These are phyloP conservation scores for Aphanocladium album DNA, from an alignment of 2,329 filamentous ascomycete species.

Conservation along the genomic window DNA sequence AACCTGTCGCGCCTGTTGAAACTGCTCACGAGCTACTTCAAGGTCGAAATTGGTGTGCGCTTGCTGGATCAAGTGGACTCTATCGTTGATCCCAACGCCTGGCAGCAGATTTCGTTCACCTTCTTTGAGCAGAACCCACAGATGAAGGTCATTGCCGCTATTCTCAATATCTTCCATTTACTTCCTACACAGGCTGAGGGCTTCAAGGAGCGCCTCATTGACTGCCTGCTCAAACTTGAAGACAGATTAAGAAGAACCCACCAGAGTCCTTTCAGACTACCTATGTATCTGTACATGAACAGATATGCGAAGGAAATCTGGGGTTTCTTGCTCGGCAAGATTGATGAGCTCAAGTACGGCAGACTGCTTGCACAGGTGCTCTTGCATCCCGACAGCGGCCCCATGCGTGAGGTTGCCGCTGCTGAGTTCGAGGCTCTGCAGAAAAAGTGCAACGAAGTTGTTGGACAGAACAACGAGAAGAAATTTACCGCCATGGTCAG, in stretches of 20 bases:
- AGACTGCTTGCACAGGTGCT: conserved; percentile 88
- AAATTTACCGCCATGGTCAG: conserved; percentile 71
- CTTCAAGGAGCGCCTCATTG: conserved; percentile 86
- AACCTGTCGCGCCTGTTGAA: conserved; percentile 86
- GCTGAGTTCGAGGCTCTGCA: conserved; percentile 69
- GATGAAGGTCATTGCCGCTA: conserved; percentile 92
- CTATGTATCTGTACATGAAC: conserved; percentile 89
- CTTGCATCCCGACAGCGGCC: conserved; percentile 65
- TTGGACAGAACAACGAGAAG: conserved; percentile 63
- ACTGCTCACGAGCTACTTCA: conserved; percentile 95
- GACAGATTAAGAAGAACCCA: conserved; percentile 78
- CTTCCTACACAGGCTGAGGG: conserved; percentile 82
- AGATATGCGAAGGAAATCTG: conserved; percentile 87
- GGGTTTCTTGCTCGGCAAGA: conserved; percentile 68
- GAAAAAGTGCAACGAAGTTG: conserved; percentile 58
- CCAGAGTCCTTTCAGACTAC: conserved; percentile 84
- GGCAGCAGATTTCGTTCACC: conserved; percentile 91
- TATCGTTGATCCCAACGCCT: conserved; percentile 71
- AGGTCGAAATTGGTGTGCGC: conserved; percentile 91
- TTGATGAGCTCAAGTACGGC: conserved; percentile 83
- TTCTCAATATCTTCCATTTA: conserved; percentile 97
- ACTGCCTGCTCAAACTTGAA: conserved; percentile 86
- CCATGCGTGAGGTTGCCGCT: conserved; percentile 69
- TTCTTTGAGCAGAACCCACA: conserved; percentile 87
- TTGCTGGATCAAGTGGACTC: conserved; percentile 91